Conservation (phyloP, 2,329 filamentous ascomycete species). For the Meredithiella fracta region DNA sequence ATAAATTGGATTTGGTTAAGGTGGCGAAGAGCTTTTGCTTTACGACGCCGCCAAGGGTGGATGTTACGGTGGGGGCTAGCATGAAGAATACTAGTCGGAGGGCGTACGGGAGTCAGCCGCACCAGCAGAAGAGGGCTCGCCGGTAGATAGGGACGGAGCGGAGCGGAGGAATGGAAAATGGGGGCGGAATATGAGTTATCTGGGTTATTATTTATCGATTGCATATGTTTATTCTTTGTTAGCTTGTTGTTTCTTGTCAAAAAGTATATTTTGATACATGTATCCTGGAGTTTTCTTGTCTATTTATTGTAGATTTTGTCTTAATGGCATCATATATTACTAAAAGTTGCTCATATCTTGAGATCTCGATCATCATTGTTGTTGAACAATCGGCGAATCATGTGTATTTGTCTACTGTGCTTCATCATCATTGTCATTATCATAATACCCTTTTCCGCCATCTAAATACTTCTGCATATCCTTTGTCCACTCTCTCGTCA, state of each 20-base stretch:
- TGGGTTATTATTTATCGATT: background rate
- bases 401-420: background rate
- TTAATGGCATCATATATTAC: background rate
- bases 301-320: conserved; percentile 1
- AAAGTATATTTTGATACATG: conserved; percentile 9
- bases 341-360: background rate
- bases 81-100: conserved; percentile 55
- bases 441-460: too few relatives aligned
- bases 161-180: conserved; percentile 5
- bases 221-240: background rate
- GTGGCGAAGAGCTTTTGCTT: conserved; percentile 77
- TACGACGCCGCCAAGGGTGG: conserved; percentile 59
- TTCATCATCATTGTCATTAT: too few relatives aligned
- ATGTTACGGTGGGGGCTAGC: conserved; percentile 67
- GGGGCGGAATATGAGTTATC: background rate
- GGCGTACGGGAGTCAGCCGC: conserved; percentile 62
- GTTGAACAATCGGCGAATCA: background rate
- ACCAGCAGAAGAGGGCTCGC: conserved; percentile 30
- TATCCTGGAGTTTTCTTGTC: conserved; percentile 9
- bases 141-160: conserved; percentile 8
- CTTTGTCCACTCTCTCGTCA: too few relatives aligned
- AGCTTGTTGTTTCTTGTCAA: conserved; percentile 3
- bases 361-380: background rate
- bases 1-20: conserved; percentile 69
- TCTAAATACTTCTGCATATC: too few relatives aligned